Percentiles rank a stretch among this genome's conserved stretches.
Evolutionary conservation across 495 filamentous ascomycete genomes (phyloP).

Genomic region (Amorphotheca resinae): DNA sequence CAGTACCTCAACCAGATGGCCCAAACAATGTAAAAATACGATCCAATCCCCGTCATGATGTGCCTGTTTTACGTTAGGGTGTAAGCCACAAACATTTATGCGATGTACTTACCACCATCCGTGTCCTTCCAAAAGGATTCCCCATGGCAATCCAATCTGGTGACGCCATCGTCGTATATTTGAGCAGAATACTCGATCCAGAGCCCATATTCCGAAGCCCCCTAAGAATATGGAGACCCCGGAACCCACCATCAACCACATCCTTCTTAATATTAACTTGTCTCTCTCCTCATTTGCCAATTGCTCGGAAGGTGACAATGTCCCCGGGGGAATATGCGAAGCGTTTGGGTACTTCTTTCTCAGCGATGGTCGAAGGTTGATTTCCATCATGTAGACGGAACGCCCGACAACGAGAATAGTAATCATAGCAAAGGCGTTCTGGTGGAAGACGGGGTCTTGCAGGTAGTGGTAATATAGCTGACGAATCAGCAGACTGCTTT

Average conservation of each 20-base stretch:
- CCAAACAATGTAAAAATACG: conserved; percentile 37
- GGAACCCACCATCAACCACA: conserved; percentile 55
- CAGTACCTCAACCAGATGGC: conserved; percentile 38
- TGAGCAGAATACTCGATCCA: conserved; percentile 75
- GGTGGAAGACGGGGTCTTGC: conserved; percentile 87
- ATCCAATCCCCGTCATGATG: conserved; percentile 35
- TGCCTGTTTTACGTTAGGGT: conserved; percentile 23
- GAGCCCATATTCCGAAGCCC: conserved; percentile 76
- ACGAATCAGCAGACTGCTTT: conserved; percentile 9
- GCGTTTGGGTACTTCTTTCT: conserved; percentile 26
- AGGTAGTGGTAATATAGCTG: conserved; percentile 82
- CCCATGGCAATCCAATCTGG: conserved; percentile 75
- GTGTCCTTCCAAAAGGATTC: conserved; percentile 80
- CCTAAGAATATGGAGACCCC: conserved; percentile 66
- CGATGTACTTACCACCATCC: conserved; percentile 78
- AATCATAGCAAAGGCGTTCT: conserved; percentile 74
- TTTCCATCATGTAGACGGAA: conserved; percentile 86
- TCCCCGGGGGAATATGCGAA: conserved; percentile 1
- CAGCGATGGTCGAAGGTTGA: conserved; percentile 50
- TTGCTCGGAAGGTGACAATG: conserved; percentile 14
- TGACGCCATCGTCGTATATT: conserved; percentile 59
- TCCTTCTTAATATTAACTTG: conserved; percentile 48
- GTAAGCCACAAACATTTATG: neutral
- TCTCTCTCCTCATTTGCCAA: conserved; percentile 22
- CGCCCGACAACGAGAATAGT: conserved; percentile 66